phyloP scores from a whole-genome alignment of 257 asterid species.

The Penstemon barbatus region DNA sequence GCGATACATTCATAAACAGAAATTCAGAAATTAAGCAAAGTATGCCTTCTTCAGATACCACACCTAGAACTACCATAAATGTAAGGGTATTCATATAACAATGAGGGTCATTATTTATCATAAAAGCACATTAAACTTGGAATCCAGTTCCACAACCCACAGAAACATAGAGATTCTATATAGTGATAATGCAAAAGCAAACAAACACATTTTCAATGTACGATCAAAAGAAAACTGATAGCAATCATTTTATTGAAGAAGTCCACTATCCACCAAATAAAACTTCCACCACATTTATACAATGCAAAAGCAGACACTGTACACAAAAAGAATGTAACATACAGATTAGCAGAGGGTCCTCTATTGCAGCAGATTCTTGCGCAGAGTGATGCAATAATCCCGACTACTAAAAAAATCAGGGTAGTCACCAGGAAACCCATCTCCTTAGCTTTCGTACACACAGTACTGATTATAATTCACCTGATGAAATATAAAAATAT shows the following conservation, averaged over 20 bases:
- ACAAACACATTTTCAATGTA: neutral
- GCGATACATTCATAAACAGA: neutral
- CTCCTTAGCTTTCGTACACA: conserved; percentile 27
- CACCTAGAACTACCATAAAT: neutral
- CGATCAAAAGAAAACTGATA: conserved; percentile 8
- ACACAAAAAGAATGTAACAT: conserved; percentile 31
- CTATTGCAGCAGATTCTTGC: conserved; percentile 86
- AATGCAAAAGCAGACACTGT: neutral
- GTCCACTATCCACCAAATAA: too few species aligned
- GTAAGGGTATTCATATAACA: neutral
- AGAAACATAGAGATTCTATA: neutral
- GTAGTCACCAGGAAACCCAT: conserved; percentile 92
- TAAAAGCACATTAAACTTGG: neutral
- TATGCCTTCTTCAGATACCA: neutral
- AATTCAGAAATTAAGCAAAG: neutral
- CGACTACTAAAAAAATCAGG: conserved; percentile 66
- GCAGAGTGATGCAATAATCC: conserved; percentile 72
- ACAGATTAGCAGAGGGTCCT: conserved; percentile 97
- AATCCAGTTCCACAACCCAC: neutral
- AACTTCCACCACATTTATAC: too few species aligned
- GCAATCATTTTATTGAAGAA: neutral
- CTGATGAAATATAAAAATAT: too few species aligned
- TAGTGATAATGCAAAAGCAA: neutral
- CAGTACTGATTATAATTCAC: neutral
- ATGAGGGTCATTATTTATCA: neutral